phyloP scores from a whole-genome alignment of 1,284 basidiomycete species.

The Papiliotrema flavescens region DNA sequence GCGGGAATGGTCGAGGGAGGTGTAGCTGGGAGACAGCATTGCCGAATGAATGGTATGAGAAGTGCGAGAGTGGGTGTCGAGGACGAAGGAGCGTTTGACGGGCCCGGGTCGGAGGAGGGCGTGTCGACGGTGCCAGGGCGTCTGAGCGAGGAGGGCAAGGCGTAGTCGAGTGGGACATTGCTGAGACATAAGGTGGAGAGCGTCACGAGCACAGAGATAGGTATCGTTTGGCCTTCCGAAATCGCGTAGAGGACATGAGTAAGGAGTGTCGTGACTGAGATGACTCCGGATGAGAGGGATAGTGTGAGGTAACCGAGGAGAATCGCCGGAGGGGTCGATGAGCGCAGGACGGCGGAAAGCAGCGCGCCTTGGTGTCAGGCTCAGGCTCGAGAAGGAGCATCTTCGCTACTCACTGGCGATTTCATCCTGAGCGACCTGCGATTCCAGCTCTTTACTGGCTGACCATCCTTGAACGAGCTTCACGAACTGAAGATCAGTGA shows the following conservation, averaged over 20 bases:
- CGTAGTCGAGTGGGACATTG: conserved; percentile 15
- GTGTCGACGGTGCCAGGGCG: not conserved
- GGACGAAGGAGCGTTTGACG: conserved; percentile 10
- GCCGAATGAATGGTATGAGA: conserved; percentile 33
- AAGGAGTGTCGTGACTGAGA: conserved; percentile 23
- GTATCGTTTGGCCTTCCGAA: conserved; percentile 5
- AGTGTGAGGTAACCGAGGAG: conserved; percentile 32
- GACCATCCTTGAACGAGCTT: conserved; percentile 13
- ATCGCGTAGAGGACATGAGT: conserved; percentile 26
- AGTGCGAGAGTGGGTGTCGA: conserved; percentile 26
- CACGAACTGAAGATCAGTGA: conserved; percentile 11
- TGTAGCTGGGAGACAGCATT: conserved; percentile 15
- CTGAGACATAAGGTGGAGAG: conserved; percentile 22
- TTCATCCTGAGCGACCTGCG: conserved; percentile 5
- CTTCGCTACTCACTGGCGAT: conserved; percentile 10
- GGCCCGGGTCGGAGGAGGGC: conserved; percentile 29
- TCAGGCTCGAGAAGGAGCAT: not conserved
- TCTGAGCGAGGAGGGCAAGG: conserved; percentile 12
- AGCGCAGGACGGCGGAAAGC: conserved; percentile 17
- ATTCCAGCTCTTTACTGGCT: not conserved
- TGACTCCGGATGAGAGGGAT: conserved; percentile 11
- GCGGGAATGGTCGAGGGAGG: conserved; percentile 9
- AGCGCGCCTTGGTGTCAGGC: conserved; percentile 18
- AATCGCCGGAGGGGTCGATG: conserved; percentile 25
- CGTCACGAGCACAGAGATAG: conserved; percentile 12